phyloP scores from a whole-genome alignment of 441 rosid species.

The Bruguiera hainesii region DNA sequence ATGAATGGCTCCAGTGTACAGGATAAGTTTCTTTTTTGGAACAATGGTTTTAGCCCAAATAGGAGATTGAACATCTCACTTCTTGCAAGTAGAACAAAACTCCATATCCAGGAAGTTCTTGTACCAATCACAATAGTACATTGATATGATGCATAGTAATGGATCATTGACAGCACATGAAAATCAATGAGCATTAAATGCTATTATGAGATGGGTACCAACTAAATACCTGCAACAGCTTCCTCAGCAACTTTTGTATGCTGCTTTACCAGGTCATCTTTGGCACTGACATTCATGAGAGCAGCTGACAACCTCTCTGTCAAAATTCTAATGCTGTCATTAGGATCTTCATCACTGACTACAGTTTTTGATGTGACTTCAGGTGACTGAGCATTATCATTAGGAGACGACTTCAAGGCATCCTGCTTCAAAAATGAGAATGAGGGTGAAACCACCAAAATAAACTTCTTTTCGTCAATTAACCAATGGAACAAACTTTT shows the following conservation, averaged over 20 bases:
- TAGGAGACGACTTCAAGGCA: constrained; percentile 49
- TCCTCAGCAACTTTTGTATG: constrained; percentile 95
- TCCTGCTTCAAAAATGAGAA: constrained; percentile 43
- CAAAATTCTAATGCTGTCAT: constrained; percentile 39
- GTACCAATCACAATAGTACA: no score
- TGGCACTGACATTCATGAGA: constrained; percentile 75
- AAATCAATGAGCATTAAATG: no score
- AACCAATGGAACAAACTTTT: background rate
- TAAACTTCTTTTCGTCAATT: no score
- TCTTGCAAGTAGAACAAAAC: no score
- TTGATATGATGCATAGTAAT: no score
- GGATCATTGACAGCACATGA: no score
- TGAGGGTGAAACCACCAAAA: constrained; percentile 6
- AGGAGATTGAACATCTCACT: no score
- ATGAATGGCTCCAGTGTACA: background rate
- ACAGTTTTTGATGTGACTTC: constrained; percentile 46
- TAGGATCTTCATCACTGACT: constrained; percentile 34
- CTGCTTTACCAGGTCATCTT: constrained; percentile 89
- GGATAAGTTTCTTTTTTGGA: no score
- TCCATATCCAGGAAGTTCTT: no score
- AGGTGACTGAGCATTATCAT: constrained; percentile 40
- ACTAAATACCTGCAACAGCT: constrained; percentile 80
- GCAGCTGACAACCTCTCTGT: constrained; percentile 84
- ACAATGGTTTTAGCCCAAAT: no score
- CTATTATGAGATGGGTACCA: no score